Conservation (phyloP, 805 yeast species). For the Candida gorgasii region DNA sequence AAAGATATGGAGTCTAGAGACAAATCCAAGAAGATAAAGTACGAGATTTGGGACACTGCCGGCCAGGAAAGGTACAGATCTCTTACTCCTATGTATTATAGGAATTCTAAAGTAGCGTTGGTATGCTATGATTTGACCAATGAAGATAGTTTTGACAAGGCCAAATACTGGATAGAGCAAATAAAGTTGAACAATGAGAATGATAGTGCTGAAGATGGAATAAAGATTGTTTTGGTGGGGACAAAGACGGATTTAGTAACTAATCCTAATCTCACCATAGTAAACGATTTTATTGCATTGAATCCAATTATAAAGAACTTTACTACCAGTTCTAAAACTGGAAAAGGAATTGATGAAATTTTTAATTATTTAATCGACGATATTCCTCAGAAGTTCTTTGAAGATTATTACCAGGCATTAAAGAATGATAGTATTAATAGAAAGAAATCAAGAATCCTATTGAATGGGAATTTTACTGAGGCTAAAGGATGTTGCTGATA, state of each 20-base stretch:
- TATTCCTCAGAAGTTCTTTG: slow-evolving; percentile 33
- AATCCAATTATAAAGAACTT: slow-evolving; percentile 23
- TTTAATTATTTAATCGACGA: slow-evolving; percentile 33
- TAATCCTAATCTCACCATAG: slow-evolving; percentile 11
- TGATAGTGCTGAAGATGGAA: slow-evolving; percentile 18
- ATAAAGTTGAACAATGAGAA: slow-evolving; percentile 34
- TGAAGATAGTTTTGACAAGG: slow-evolving; percentile 56
- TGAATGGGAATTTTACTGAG: slow-evolving; percentile 12
- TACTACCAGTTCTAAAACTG: slow-evolving; percentile 70
- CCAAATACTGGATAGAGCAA: slow-evolving; percentile 90
- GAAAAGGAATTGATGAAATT: slow-evolving; percentile 52
- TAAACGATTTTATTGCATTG: slow-evolving; percentile 17
- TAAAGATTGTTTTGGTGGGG: slow-evolving; percentile 63
- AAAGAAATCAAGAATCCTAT: slow-evolving; percentile 10
- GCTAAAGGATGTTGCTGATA: slow-evolving; percentile 10
- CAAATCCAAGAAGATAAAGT: slow-evolving; percentile 45
- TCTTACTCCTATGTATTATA: slow-evolving; percentile 79
- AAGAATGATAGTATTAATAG: slow-evolving; percentile 5
- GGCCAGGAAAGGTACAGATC: slow-evolving; percentile 82
- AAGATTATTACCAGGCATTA: slow-evolving; percentile 13
- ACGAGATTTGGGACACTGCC: slow-evolving; percentile 87
- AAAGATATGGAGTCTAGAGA: slow-evolving; percentile 48
- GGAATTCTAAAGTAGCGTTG: slow-evolving; percentile 71
- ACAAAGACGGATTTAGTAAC: slow-evolving; percentile 71
- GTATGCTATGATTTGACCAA: slow-evolving; percentile 83